Conservation (phyloP, 1,139 yeast genomes). For the Lodderomyces orthopsilosis region DNA sequence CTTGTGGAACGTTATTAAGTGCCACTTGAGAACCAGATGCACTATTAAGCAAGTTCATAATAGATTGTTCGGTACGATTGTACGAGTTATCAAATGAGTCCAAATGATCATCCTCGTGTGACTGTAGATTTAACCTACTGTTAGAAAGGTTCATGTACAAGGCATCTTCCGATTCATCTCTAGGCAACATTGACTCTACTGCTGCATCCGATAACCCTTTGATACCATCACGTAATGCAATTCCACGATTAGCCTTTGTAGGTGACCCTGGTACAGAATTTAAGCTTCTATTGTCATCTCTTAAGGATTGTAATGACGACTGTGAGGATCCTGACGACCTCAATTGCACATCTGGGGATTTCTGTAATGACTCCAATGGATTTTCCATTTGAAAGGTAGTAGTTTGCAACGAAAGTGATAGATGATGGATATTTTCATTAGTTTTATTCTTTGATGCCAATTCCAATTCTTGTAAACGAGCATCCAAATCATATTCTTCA, state of each 20-base stretch:
- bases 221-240: slow-evolving; percentile 43
- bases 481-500: slow-evolving; percentile 28
- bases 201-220: slow-evolving; percentile 43
- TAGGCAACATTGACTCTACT: slow-evolving; percentile 36
- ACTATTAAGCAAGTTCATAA: slow-evolving; percentile 37
- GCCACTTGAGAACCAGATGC: slow-evolving; percentile 14
- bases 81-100: slow-evolving; percentile 40
- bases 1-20: slow-evolving; percentile 2
- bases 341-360: slow-evolving; percentile 27
- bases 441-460: slow-evolving; percentile 28
- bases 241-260: slow-evolving; percentile 25
- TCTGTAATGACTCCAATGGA: slow-evolving; percentile 35
- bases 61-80: slow-evolving; percentile 42
- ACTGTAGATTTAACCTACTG: slow-evolving; percentile 1
- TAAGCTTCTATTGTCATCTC: slow-evolving; percentile 35
- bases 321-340: slow-evolving; percentile 44
- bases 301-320: slow-evolving; percentile 43
- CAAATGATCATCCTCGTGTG: slow-evolving; percentile 6
- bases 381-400: slow-evolving; percentile 25
- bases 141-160: slow-evolving; percentile 1
- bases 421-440: slow-evolving; percentile 33
- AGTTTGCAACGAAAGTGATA: slow-evolving; percentile 34
- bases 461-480: slow-evolving; percentile 33
- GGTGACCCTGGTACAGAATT: slow-evolving; percentile 24
- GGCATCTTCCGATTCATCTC: slow-evolving; percentile 12